phyloP scores from a whole-genome alignment of 129 eudicot genomes.

The Artemisia annua region DNA sequence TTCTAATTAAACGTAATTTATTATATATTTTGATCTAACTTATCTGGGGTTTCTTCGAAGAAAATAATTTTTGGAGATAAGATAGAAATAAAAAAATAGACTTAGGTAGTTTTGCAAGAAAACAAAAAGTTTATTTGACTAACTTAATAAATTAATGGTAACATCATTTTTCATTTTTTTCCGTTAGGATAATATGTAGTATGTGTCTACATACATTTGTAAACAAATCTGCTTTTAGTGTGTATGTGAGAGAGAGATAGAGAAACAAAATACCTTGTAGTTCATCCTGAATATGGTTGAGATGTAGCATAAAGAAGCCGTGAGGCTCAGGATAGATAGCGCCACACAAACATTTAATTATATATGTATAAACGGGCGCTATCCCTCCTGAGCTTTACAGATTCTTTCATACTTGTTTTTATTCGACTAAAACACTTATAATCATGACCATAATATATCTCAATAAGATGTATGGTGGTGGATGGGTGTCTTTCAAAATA shows the following conservation, averaged over 20 bases:
- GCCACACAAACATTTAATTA: slow-evolving; percentile 12
- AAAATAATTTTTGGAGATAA: no score
- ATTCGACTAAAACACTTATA: background rate
- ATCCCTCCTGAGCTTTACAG: slow-evolving; percentile 49
- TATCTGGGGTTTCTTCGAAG: no score
- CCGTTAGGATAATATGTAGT: no score
- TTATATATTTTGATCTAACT: no score
- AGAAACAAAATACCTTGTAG: slow-evolving; percentile 24
- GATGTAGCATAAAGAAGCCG: slow-evolving; percentile 35
- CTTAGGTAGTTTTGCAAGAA: no score
- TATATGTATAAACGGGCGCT: slow-evolving; percentile 18
- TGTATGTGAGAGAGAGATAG: background rate
- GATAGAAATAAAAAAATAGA: no score
- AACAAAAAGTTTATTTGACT: no score
- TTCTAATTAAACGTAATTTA: no score
- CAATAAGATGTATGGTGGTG: background rate
- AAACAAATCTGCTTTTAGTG: no score
- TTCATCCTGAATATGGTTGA: background rate
- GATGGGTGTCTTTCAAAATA: background rate
- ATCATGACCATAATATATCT: background rate
- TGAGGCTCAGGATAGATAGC: slow-evolving; percentile 55
- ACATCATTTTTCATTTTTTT: no score
- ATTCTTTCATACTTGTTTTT: slow-evolving; percentile 22
- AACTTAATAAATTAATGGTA: no score
- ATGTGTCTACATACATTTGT: no score